phyloP scores from a whole-genome alignment of 192 early-diverging fungal genomes.

The Coemansia sp. region DNA sequence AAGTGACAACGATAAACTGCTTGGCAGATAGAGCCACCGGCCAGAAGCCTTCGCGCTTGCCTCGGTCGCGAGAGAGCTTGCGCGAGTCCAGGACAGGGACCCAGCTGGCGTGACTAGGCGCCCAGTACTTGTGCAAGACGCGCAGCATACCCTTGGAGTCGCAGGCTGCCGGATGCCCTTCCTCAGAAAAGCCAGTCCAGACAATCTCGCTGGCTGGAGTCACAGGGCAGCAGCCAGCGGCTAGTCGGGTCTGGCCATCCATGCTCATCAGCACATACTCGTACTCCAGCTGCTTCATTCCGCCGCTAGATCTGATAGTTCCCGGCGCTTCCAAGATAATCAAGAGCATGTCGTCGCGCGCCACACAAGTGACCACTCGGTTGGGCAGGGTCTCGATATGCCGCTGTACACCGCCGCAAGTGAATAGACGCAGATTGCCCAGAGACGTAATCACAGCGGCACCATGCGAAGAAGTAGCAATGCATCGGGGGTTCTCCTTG shows the following conservation, averaged over 20 bases:
- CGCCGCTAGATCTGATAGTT: constrained; percentile 20
- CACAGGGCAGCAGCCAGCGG: constrained; percentile 63
- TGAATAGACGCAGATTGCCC: constrained; percentile 80
- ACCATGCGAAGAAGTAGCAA: constrained; percentile 72
- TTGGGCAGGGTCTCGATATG: constrained; percentile 69
- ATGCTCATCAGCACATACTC: constrained; percentile 45
- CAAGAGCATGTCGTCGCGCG: constrained; percentile 42
- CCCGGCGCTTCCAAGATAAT: constrained; percentile 36
- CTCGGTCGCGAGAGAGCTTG: constrained; percentile 27
- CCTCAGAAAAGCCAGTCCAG: constrained; percentile 89
- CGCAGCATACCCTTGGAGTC: constrained; percentile 81
- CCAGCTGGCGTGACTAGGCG: constrained; percentile 66
- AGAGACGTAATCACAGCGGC: constrained; percentile 73
- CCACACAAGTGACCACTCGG: constrained; percentile 43
- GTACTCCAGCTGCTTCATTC: constrained; percentile 31
- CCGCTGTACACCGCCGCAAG: constrained; percentile 77
- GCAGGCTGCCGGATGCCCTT: constrained; percentile 71
- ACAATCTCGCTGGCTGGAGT: constrained; percentile 61
- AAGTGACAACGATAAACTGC: constrained; percentile 73
- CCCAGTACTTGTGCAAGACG: constrained; percentile 68
- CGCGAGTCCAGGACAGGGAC: constrained; percentile 78
- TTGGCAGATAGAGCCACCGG: constrained; percentile 77
- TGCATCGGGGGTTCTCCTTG: constrained; percentile 71
- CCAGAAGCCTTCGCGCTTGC: constrained; percentile 75
- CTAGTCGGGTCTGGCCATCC: constrained; percentile 33